Base-by-base conservation (phyloP, 225 moss, liverwort and hornwort genomes). In the Rhytidiadelphus loreus region DNA sequence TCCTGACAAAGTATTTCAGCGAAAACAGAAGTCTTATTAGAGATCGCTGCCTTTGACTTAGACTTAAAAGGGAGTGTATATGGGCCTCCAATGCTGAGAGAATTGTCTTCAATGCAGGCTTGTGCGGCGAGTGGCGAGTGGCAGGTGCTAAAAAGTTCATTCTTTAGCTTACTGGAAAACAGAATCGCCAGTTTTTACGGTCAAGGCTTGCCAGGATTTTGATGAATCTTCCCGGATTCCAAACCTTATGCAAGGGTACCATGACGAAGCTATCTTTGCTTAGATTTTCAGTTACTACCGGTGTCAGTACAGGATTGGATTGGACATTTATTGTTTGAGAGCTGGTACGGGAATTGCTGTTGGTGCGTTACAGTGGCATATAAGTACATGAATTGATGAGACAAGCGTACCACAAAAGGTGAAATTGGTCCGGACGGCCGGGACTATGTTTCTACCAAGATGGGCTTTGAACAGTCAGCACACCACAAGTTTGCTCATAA, bases 371-470 rank as follows among this genome's bases (percentile, higher is more conserved):
- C 68, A 84, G 66, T 35, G 29, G 80, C 55, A 61, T 62, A 23
- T 2, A 55, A 53, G 69, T 43, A 61, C 84, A 44, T 35, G 43
- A 35, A 35, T 46, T 64, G 71, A 64, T 66, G 74, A 89, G 80
- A 89, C 84, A 65, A 89, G 63, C 65, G 86, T 89, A 77, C 65
- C 8, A 64, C 32, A 20, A 35, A 62, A 73, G 83, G 30, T 60
- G 53, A 61, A 55, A 85, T 79, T 28, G 23, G 39, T 29, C 8
- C 1, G 80, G 56, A 2, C 11, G 23, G 43, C 53, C 41, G 33
- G 89, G 74, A 81, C 84, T 65, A 32, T 21, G 58, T 68, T 65
- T 78, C 87, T 80, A 91, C 81, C 91, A 84, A 89, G 84, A 87
- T 87, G 60, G 79, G 13, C 83, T 69, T 76, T 76, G 87, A 90